Percentiles rank a stretch among this genome's conserved stretches.
These are phyloP conservation scores for Phlebiopsis gigantea DNA, from an alignment of 768 basidiomycete species.

Conservation along the genomic window DNA sequence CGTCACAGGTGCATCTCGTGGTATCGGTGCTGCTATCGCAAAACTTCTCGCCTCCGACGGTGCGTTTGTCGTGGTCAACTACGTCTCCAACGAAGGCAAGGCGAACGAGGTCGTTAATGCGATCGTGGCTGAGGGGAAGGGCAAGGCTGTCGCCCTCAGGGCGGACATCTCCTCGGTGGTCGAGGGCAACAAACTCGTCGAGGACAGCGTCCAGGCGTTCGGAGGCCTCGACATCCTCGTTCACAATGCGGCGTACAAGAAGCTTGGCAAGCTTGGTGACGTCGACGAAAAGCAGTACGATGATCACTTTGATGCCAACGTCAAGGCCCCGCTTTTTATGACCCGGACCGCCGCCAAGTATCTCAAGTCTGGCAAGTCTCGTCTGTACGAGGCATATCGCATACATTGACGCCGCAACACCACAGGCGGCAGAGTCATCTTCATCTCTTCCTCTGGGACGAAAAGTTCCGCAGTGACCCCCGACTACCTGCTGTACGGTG, in stretches of 20 bases:
- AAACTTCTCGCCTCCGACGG: slow-evolving; percentile 46
- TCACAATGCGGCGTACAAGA: slow-evolving; percentile 44
- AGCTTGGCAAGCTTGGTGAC: neutral
- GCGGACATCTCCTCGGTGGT: slow-evolving; percentile 22
- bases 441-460: slow-evolving; percentile 49
- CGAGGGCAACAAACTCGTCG: slow-evolving; percentile 20
- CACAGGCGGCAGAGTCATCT: slow-evolving; percentile 47
- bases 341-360: slow-evolving; percentile 39
- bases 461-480: slow-evolving; percentile 38
- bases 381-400: too few species aligned
- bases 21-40: slow-evolving; percentile 54
- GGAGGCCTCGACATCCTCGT: slow-evolving; percentile 50
- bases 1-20: slow-evolving; percentile 56
- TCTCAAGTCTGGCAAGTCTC: too few species aligned
- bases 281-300: slow-evolving; percentile 29
- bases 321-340: slow-evolving; percentile 55
- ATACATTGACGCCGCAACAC: too few species aligned
- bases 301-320: slow-evolving; percentile 45
- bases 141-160: slow-evolving; percentile 16
- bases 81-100: slow-evolving; percentile 33
- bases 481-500: slow-evolving; percentile 44
- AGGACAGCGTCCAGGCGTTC: slow-evolving; percentile 21
- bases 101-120: slow-evolving; percentile 25
- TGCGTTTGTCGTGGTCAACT: slow-evolving; percentile 54
- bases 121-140: slow-evolving; percentile 7